Evolutionary conservation across 345 rosid genomes (phyloP), one percentile per base, ranked within the genome.

Genomic region (Euphorbia lathyris): DNA sequence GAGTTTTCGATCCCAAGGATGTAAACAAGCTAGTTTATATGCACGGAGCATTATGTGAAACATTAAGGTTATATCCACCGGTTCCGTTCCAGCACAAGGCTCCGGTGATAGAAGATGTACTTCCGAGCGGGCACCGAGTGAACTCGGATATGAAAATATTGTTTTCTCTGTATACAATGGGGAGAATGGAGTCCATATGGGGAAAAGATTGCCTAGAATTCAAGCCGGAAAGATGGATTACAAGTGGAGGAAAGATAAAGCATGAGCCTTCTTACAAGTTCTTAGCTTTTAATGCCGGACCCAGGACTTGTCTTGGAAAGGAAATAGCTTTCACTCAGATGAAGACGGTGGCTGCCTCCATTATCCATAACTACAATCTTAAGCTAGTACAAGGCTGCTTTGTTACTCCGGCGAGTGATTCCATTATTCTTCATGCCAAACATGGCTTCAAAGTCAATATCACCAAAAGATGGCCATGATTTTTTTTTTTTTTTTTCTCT

Each of bases 281-380:
- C 68, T 50, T 80, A 1, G 76, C 89, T 2, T 89, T 89, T 67
- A 85, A 81, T 73, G 91, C 88, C 0, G 90, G 90, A 56, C 92
- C 92, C 3, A 84, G 88, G 69, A 83, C 85, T 67, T 87, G 90
- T 66, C 6, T 87, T 0, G 92, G 92, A 25, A 87, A 84, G 71
- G 87, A 85, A 68, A 69, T 88, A 29, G 88, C 89, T 26, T 76
- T 87, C 72, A 68, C 48, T 27, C 86, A 84, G 58, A 80, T 90
- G 89, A 90, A 90, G 75, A 22, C 60, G 0, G 74, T 81, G 7
- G 79, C 76, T 19, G 87, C 86, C 11, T 62, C 84, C 14, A 58
- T 90, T 1, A 42, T 90, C 14, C 76, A 75, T 32, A 81, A 77
- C 72, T 90, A 81, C 65, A 32, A 84, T 4, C 50, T 84, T 58